phyloP scores from a whole-genome alignment of 305 asterid genomes.

The Rubia occidens region DNA sequence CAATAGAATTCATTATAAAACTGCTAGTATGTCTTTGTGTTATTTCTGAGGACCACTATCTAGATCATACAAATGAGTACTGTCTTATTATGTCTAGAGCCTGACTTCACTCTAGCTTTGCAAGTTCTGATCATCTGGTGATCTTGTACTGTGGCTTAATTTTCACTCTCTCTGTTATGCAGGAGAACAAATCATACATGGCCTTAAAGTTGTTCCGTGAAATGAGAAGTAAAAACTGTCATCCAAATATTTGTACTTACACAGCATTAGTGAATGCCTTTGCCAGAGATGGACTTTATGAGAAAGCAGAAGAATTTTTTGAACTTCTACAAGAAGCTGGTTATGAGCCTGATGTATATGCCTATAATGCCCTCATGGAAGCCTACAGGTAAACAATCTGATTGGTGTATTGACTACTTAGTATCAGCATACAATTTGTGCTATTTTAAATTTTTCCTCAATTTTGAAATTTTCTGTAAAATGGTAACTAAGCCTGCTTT shows the following conservation, averaged over 20 bases:
- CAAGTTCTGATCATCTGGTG: not conserved
- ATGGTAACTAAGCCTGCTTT: not conserved
- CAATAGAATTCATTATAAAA: not conserved
- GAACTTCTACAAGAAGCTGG: constrained; percentile 82
- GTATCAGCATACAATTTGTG: not conserved
- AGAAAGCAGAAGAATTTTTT: constrained; percentile 76
- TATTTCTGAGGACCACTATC: not conserved
- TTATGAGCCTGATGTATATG: constrained; percentile 75
- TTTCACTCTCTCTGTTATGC: constrained; percentile 12
- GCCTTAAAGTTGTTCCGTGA: constrained; percentile 67
- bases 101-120: not conserved
- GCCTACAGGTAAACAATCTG: constrained; percentile 55
- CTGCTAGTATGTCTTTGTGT: not conserved
- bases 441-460: not conserved
- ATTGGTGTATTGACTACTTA: not conserved
- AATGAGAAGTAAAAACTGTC: constrained; percentile 57
- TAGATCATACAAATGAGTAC: not conserved
- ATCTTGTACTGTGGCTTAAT: not conserved
- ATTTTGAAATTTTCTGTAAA: not conserved
- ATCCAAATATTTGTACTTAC: constrained; percentile 75
- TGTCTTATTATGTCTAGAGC: not conserved
- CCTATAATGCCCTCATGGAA: constrained; percentile 86
- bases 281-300: constrained; percentile 81
- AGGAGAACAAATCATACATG: constrained; percentile 69
- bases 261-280: constrained; percentile 76